Conservation (phyloP, 2,329 filamentous ascomycete species). For the Paraconiothyrium brasiliense region DNA sequence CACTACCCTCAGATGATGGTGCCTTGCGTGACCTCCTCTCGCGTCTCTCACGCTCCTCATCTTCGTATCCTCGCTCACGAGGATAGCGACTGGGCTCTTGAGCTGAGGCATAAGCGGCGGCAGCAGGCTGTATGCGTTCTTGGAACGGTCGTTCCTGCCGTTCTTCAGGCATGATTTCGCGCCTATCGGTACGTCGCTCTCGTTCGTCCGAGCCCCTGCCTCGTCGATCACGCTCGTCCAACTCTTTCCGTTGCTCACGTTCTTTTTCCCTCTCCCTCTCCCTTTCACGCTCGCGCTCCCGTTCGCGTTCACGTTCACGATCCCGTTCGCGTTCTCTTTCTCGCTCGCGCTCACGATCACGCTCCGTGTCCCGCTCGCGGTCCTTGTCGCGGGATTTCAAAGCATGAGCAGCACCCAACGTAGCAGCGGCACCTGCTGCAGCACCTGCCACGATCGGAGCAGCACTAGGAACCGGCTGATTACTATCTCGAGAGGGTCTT, state of each 20-base stretch:
- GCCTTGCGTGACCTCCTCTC: slow-evolving; percentile 36
- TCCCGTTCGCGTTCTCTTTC: slow-evolving; percentile 36
- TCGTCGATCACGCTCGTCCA: slow-evolving; percentile 46
- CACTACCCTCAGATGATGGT: slow-evolving; percentile 45
- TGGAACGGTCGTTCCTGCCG: slow-evolving; percentile 27
- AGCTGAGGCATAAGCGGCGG: slow-evolving; percentile 28
- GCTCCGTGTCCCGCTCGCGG: slow-evolving; percentile 42
- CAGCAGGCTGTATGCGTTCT: slow-evolving; percentile 24
- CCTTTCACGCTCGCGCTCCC: slow-evolving; percentile 43
- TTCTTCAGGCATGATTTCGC: slow-evolving; percentile 24
- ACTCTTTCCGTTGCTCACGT: slow-evolving; percentile 34
- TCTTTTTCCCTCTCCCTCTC: slow-evolving; percentile 48
- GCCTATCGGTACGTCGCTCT: slow-evolving; percentile 31
- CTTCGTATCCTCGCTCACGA: slow-evolving; percentile 46
- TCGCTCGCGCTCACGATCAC: slow-evolving; percentile 50
- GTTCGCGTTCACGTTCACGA: slow-evolving; percentile 40
- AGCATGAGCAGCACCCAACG: slow-evolving; percentile 39
- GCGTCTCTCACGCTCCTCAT: slow-evolving; percentile 40
- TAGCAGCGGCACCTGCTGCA: slow-evolving; percentile 42
- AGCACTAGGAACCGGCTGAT: slow-evolving; percentile 23
- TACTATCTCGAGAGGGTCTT: slow-evolving; percentile 27
- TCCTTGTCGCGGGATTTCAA: slow-evolving; percentile 45
- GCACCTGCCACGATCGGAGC: slow-evolving; percentile 40
- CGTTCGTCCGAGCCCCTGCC: slow-evolving; percentile 33
- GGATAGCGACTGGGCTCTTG: slow-evolving; percentile 36